Evolutionary conservation across 1,284 basidiomycete genomes (phyloP).

Genomic region (Trichosporon faecale): DNA sequence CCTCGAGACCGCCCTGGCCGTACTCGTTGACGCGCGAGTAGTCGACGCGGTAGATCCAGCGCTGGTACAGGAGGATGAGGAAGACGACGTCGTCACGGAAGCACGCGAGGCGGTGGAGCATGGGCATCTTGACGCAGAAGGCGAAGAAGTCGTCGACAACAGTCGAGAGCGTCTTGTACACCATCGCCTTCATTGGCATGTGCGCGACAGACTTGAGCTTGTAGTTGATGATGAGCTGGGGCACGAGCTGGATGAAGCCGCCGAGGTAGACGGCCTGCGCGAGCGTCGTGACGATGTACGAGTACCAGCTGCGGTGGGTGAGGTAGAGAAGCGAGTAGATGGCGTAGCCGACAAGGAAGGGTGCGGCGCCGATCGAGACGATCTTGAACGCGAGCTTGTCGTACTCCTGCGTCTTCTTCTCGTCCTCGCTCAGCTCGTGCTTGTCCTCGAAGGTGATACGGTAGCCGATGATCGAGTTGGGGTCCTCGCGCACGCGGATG

Average conservation of each 20-base stretch:
- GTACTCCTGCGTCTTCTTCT: slow-evolving; percentile 96
- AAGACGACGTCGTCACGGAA: slow-evolving; percentile 86
- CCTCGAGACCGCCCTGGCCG: slow-evolving; percentile 64
- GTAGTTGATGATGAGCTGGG: slow-evolving; percentile 87
- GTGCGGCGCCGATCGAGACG: slow-evolving; percentile 81
- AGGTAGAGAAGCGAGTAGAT: slow-evolving; percentile 64
- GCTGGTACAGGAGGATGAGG: slow-evolving; percentile 56
- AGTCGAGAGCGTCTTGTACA: slow-evolving; percentile 72
- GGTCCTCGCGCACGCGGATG: slow-evolving; percentile 63
- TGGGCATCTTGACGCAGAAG: slow-evolving; percentile 87
- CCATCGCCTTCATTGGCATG: slow-evolving; percentile 82
- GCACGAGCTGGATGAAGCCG: slow-evolving; percentile 91
- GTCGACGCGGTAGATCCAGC: slow-evolving; percentile 95
- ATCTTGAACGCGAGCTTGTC: slow-evolving; percentile 58
- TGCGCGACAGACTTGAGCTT: slow-evolving; percentile 71
- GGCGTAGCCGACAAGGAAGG: slow-evolving; percentile 78
- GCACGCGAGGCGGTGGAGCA: slow-evolving; percentile 65
- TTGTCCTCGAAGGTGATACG: slow-evolving; percentile 81
- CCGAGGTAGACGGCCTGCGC: slow-evolving; percentile 65
- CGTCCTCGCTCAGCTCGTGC: slow-evolving; percentile 86
- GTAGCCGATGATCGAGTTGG: slow-evolving; percentile 72
- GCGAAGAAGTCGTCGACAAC: slow-evolving; percentile 81
- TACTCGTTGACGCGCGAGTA: slow-evolving; percentile 92
- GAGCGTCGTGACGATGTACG: slow-evolving; percentile 73
- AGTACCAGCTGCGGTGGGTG: slow-evolving; percentile 90